These are phyloP conservation scores for Cladophialophora chaetospira DNA, from an alignment of 2,329 filamentous ascomycete species.

Conservation along the genomic window DNA sequence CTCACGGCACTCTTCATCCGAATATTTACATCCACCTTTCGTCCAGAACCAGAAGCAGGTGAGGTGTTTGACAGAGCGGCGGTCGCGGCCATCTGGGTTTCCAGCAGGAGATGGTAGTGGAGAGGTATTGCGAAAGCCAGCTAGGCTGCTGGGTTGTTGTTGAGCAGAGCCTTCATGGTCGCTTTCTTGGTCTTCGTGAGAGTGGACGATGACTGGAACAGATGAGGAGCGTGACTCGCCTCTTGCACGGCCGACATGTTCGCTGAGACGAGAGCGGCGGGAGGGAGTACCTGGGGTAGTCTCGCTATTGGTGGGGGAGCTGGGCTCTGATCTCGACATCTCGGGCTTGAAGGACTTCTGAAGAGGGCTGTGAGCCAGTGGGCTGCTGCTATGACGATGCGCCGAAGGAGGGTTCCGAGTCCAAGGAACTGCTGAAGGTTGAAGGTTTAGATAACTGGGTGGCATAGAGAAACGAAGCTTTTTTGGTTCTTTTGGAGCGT, in stretches of 20 bases:
- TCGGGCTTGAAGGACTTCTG: constrained; percentile 26
- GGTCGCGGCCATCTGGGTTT: constrained; percentile 7
- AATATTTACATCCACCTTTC: constrained; percentile 33
- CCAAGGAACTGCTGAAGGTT: background rate
- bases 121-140: constrained; percentile 13
- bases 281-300: constrained; percentile 13
- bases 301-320: background rate
- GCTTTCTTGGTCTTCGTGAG: background rate
- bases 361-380: constrained; percentile 20
- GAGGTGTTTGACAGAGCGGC: constrained; percentile 35
- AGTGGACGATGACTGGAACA: constrained; percentile 18
- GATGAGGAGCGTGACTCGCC: constrained; percentile 26
- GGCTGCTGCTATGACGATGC: constrained; percentile 22
- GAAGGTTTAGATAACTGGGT: background rate
- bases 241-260: constrained; percentile 3
- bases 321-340: constrained; percentile 9
- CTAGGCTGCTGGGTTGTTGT: constrained; percentile 3
- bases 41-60: constrained; percentile 39
- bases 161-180: background rate
- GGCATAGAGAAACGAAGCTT: constrained; percentile 16
- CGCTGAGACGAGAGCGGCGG: constrained; percentile 15
- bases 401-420: background rate
- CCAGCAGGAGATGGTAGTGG: constrained; percentile 4
- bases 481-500: constrained; percentile 12
- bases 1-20: constrained; percentile 32